Evolutionary conservation across 2,329 filamentous ascomycete species (phyloP).

Genomic region (Penicillium sp.): DNA sequence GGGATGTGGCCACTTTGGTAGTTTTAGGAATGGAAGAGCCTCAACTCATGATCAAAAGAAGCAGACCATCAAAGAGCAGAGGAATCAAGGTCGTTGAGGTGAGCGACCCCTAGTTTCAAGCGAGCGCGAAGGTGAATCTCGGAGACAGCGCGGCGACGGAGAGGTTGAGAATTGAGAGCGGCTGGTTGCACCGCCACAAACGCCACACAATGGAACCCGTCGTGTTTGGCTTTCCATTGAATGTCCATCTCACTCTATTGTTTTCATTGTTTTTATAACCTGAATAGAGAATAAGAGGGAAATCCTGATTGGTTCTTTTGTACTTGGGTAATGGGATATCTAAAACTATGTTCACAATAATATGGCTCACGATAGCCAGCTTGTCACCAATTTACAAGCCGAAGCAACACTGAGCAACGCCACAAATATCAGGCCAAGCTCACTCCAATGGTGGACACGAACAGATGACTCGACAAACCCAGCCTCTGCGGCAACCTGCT

Average conservation of each 20-base stretch:
- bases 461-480: conserved; percentile 49
- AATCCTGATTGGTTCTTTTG: background rate
- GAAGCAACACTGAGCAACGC: conserved; percentile 39
- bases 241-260: background rate
- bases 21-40: conserved; percentile 14
- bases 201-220: conserved; percentile 16
- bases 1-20: conserved; percentile 16
- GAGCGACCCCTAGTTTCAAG: conserved; percentile 10
- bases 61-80: conserved; percentile 13
- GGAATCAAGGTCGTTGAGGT: conserved; percentile 6
- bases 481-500: conserved; percentile 34
- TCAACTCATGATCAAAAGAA: conserved; percentile 35
- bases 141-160: conserved; percentile 22
- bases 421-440: conserved; percentile 48
- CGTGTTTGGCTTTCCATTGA: background rate
- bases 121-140: conserved; percentile 22
- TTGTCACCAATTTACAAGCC: conserved; percentile 32
- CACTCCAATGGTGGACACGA: conserved; percentile 44
- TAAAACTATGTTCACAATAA: background rate
- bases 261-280: background rate
- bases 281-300: too few species aligned
- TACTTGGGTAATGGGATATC: background rate
- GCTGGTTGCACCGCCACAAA: conserved; percentile 33
- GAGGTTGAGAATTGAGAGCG: conserved; percentile 21
- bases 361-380: conserved; percentile 12